These are phyloP conservation scores for Debaryomyces singareniensis DNA, from an alignment of 1,139 yeast genomes.

Conservation along the genomic window DNA sequence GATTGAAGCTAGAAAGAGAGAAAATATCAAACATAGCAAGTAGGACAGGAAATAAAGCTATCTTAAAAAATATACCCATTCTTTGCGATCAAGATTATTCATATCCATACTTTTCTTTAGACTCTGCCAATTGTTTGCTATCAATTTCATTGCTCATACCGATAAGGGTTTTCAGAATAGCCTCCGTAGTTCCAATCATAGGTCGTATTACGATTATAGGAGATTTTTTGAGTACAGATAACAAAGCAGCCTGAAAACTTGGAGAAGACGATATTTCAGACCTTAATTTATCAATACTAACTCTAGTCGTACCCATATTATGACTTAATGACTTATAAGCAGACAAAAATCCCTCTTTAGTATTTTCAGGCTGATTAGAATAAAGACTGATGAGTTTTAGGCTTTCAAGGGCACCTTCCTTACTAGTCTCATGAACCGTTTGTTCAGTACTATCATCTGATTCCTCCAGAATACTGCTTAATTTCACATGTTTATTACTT, in stretches of 20 bases:
- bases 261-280: conserved; percentile 56
- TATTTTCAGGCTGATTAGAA: conserved; percentile 73
- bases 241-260: conserved; percentile 60
- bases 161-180: conserved; percentile 71
- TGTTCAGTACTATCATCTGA: conserved; percentile 17
- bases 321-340: conserved; percentile 72
- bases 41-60: no score
- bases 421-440: conserved; percentile 10
- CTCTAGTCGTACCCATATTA: conserved; percentile 61
- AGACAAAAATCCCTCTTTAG: conserved; percentile 63
- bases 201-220: conserved; percentile 82
- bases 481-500: neutral
- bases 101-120: conserved; percentile 27
- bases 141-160: conserved; percentile 82
- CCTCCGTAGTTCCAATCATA: conserved; percentile 89
- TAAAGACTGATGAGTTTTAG: conserved; percentile 64
- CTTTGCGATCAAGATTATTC: no score
- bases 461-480: neutral
- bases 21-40: no score
- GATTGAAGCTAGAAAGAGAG: no score
- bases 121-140: conserved; percentile 42
- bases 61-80: no score
- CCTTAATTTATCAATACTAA: conserved; percentile 55
- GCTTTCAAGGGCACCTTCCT: conserved; percentile 21
- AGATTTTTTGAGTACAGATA: conserved; percentile 65